Evolutionary conservation across 306 rosid species (phyloP), one percentile per base, ranked within the genome.

Genomic region (Fragaria iinumae): DNA sequence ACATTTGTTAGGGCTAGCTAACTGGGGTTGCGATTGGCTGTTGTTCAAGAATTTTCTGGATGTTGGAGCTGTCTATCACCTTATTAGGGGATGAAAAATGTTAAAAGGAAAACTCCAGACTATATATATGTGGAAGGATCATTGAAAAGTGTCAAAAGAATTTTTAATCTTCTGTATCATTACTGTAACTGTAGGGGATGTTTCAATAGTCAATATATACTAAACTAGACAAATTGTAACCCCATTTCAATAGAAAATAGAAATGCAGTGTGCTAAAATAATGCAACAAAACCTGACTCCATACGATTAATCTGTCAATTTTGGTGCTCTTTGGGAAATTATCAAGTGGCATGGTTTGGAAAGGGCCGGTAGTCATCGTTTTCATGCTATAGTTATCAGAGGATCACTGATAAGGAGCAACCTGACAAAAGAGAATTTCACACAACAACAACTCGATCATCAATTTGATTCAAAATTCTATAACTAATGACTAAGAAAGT

Each of bases 281-380:
- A 29, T 29, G 62, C 29, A 71, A 41, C 17, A 49, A 49, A 50
- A 29, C 25, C 62, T 21, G 18, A 29, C 29, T 48, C 29, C 77
- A 72, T 78, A 75, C 81, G 62, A 43, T 71, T 76, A 6, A 78
- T 78, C 81, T 48, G 71, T 70, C 55, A 59, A 76, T 49, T 39
- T 75, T 44, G 27, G 27, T 39, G 39, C 39, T 36, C 39, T 36
- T 36, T 36, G 39, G 39, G 39, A 36, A 36, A 36, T 36, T 36
- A 36, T 36, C 39, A 36, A 36, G 39, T 36, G 39, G 39, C 43
- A 39, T 55, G 39, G 27, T 21, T 25, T 11, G 38, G 38, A 44
- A 57, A 29, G 5, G 43, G 8, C 43, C 4, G 3, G 43, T 13
- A 14, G 39, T 29, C 47, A 23, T 69, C n/a, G 39, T 45, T 69